phyloP scores from a whole-genome alignment of 2,329 filamentous ascomycete genomes.

The Anthostomella pinea region DNA sequence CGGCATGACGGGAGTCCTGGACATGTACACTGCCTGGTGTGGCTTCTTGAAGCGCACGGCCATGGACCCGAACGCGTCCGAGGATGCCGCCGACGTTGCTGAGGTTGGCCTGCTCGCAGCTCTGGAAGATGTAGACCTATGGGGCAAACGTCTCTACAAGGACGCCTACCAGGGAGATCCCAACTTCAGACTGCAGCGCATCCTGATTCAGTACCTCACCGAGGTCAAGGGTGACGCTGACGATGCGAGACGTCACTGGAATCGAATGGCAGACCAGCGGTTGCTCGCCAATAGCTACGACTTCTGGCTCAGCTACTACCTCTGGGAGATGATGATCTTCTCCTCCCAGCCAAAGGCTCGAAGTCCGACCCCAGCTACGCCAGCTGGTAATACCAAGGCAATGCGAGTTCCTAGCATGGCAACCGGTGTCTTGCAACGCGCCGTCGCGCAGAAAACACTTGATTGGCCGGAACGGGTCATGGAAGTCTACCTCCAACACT shows the following conservation, averaged over 20 bases:
- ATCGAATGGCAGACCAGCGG: constrained; percentile 61
- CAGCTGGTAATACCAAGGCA: constrained; percentile 36
- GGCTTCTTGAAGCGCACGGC: constrained; percentile 86
- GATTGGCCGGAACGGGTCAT: constrained; percentile 77
- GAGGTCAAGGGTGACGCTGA: constrained; percentile 77
- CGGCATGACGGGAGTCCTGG: constrained; percentile 82
- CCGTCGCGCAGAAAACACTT: constrained; percentile 58
- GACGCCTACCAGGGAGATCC: constrained; percentile 80
- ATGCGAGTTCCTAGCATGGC: constrained; percentile 68
- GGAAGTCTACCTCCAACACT: constrained; percentile 73
- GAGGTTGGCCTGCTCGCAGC: constrained; percentile 86
- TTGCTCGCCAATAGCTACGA: constrained; percentile 76
- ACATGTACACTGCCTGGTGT: constrained; percentile 93
- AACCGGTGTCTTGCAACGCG: constrained; percentile 73
- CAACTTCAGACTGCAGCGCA: constrained; percentile 82
- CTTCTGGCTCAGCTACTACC: constrained; percentile 91
- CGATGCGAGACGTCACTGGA: constrained; percentile 75
- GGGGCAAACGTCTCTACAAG: constrained; percentile 72
- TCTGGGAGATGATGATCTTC: constrained; percentile 79
- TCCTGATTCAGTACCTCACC: constrained; percentile 87
- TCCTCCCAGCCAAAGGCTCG: constrained; percentile 48
- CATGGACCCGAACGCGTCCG: constrained; percentile 68
- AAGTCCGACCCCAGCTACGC: constrained; percentile 49
- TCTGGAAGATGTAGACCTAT: constrained; percentile 79
- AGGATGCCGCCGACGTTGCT: constrained; percentile 84